phyloP scores from a whole-genome alignment of 805 yeast genomes.

The Kodamaea fukazawae region DNA sequence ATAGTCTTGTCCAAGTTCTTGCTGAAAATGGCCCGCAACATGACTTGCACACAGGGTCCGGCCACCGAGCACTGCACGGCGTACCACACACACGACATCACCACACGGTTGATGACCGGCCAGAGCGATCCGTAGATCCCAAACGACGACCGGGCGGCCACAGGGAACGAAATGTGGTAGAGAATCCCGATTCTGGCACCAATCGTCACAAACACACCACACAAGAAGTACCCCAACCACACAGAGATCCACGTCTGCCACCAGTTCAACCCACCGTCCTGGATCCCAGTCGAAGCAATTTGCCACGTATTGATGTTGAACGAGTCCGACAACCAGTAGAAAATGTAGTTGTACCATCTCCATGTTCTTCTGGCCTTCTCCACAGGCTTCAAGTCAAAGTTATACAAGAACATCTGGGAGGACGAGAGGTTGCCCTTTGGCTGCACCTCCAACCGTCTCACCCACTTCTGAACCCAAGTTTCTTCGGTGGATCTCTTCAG shows the following conservation, averaged over 20 bases:
- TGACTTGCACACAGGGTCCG: slow-evolving; percentile 73
- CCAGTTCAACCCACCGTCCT: slow-evolving; percentile 75
- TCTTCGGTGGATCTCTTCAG: slow-evolving; percentile 18
- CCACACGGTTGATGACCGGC: slow-evolving; percentile 87
- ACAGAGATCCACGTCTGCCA: slow-evolving; percentile 91
- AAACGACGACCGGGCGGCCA: slow-evolving; percentile 74
- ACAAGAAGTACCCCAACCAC: slow-evolving; percentile 76
- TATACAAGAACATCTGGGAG: slow-evolving; percentile 64
- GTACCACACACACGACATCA: slow-evolving; percentile 86
- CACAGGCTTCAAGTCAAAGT: slow-evolving; percentile 77
- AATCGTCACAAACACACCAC: slow-evolving; percentile 67
- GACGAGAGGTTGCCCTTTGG: slow-evolving; percentile 45
- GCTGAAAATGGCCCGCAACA: slow-evolving; percentile 73
- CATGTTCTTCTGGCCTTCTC: slow-evolving; percentile 74
- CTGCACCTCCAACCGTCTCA: slow-evolving; percentile 27
- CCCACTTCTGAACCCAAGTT: slow-evolving; percentile 30
- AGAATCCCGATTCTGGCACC: slow-evolving; percentile 76
- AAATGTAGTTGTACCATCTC: slow-evolving; percentile 78
- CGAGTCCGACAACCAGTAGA: slow-evolving; percentile 87
- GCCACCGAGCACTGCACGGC: slow-evolving; percentile 85
- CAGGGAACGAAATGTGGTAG: slow-evolving; percentile 85
- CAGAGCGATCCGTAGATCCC: slow-evolving; percentile 85
- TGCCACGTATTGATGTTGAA: slow-evolving; percentile 90
- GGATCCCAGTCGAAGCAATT: slow-evolving; percentile 80
- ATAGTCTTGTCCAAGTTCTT: slow-evolving; percentile 58